Base-by-base conservation (phyloP, 108 stramenopile genomes). In the Skeletonema costatum region DNA sequence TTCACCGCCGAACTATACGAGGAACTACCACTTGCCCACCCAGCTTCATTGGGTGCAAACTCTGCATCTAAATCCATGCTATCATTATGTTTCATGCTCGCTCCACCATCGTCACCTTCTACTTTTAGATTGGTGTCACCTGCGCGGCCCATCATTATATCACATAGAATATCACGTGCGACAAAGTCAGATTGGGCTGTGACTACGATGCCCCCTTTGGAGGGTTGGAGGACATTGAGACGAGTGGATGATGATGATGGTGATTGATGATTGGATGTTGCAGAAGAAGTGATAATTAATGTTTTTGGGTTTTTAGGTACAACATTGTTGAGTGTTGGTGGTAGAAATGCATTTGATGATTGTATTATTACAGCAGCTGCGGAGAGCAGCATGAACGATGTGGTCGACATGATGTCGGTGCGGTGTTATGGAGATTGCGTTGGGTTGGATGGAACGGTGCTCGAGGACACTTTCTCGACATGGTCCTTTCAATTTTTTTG, bases 161-260 rank as follows among this genome's bases (percentile, higher is more conserved):
- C 76, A 29, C 69, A 46, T 7, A 77, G 32, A 4, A 68, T 48
- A 42, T 77, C 76, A 33, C 60, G 30, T 32, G 76, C 76, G 42
- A 77, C 64, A 50, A 31, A 77, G 13, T 77, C 69, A 6, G 60
- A 60, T 13, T 77, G 50, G 31, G 69, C 51, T 21, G 63, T 25
- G 1, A 70, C 76, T n/a, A 77, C 25, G 2, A 77, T 77, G 25
- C 69, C 69, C 2, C 69, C 51, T 39, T 77, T 77, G 35, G 69
- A 39, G 29, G 70, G 70, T 29, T 71, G 70, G 19, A 71, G 59
- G 59, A 21, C 70, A 25, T 38, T 13, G 14, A 60, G 42, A 13
- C 59, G 70, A 13, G 59, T 42, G 35, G 36, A 33, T 14, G 50
- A 19, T 21, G 36, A 25, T n/a, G 41, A 32, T 13, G 32, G 9